Percentiles rank a stretch among this genome's conserved stretches.
These are phyloP conservation scores for Mucor lusitanicus DNA, from an alignment of 371 early-diverging fungal species.

Conservation along the genomic window DNA sequence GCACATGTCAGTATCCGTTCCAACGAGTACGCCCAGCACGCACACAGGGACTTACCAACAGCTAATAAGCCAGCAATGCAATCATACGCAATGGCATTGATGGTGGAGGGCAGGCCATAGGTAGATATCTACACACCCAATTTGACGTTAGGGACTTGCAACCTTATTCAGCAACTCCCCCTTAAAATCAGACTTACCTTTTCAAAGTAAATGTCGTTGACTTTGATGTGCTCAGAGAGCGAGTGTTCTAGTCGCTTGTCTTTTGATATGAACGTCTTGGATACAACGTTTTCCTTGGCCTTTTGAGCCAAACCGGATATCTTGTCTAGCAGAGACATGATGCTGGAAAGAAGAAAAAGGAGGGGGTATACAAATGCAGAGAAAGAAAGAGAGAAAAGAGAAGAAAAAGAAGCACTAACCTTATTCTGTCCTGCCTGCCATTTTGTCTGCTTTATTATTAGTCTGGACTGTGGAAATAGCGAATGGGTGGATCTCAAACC, in stretches of 20 bases:
- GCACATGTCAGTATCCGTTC: too few species aligned
- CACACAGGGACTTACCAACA: slow-evolving; percentile 43
- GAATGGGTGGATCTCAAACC: not conserved
- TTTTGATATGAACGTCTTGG: slow-evolving; percentile 39
- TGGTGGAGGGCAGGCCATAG: slow-evolving; percentile 52
- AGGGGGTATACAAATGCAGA: not conserved
- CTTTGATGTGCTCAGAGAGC: slow-evolving; percentile 29
- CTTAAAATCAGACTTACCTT: slow-evolving; percentile 18
- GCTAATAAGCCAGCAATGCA: slow-evolving; percentile 58
- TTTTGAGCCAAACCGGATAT: slow-evolving; percentile 41
- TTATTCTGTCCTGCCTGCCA: not conserved
- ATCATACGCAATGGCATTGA: slow-evolving; percentile 54
- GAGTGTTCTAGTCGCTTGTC: slow-evolving; percentile 46
- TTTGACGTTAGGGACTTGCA: not conserved
- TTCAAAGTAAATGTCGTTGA: slow-evolving; percentile 23
- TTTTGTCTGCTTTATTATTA: not conserved
- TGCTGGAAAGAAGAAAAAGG: not conserved
- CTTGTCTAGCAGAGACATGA: slow-evolving; percentile 43
- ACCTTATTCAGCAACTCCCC: not conserved
- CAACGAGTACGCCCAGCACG: too few species aligned
- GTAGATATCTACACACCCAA: slow-evolving; percentile 31
- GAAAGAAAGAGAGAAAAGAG: not conserved
- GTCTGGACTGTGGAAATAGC: not conserved
- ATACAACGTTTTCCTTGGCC: slow-evolving; percentile 43
- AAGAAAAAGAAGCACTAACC: not conserved